Evolutionary conservation across 352 stramenopile genomes (phyloP), one percentile per base, ranked within the genome.

Genomic region (Pythium periplocum): DNA sequence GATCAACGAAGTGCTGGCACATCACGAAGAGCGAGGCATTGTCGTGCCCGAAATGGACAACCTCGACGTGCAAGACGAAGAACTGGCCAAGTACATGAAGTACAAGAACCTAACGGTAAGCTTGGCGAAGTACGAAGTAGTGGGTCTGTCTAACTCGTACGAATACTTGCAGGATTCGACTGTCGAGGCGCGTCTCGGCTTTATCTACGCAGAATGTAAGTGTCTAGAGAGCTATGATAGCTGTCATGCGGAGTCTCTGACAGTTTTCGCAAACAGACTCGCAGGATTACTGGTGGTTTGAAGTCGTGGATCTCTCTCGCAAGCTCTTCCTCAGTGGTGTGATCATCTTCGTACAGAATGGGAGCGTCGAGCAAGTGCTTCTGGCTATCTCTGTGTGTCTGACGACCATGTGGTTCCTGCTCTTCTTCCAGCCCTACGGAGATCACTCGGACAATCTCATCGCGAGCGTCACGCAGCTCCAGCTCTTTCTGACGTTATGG

Each of bases 401-500:
- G 31, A 53, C 76, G 11, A 85, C 78, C 32, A 87, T 91, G 80
- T 87, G 77, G 74, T 88, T 87, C 48, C 35, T 91, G 39, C 64
- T 91, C 1, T 91, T 71, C 61, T 91, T 83, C 53, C 80, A 88
- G 57, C 80, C 80, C 6, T 91, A 91, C 57, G 77, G 66, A 1
- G 76, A 83, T 34, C 71, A 82, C 51, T 83, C 74, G 1, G 73
- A 89, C 57, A 91, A 86, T 45, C 52, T 91, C 51, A 78, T 89
- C 34, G 77, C 72, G 39, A 87, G 78, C 51, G 71, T 89, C 52
- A 81, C 78, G 47, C 80, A 91, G 59, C 57, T 91, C 30, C 80
- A 91, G 61, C 71, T 89, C 41, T 89, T 85, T 64, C 68, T 91
- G 39, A 91, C 78, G 55, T 57, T 91, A n/a, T 91, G 80, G 80